Base-by-base conservation (phyloP, 352 stramenopile genomes). In the Elongisporangium prolatum region DNA sequence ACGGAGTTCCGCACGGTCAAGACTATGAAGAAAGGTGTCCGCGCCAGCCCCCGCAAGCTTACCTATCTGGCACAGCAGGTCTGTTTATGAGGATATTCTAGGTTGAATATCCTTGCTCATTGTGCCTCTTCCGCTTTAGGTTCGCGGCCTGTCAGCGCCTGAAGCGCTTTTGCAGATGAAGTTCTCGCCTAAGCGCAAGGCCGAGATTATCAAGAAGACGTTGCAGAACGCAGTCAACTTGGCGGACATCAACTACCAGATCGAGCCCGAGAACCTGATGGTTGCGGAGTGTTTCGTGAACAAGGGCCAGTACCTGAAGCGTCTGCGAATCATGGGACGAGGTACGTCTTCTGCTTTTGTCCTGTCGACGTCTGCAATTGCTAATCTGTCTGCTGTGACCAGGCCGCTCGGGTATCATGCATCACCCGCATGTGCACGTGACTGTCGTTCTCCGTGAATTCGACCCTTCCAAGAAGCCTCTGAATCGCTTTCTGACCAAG, bases 161-260 rank as follows among this genome's bases (percentile, higher is more conserved):
- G 83, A 95, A 48, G 85, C 85, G 20, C 69, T 95, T 47, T 66
- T 88, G 52, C 85, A 95, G 74, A 90, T 95, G 77, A 89, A 91
- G 73, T 92, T 93, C 61, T 94, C 84, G 57, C 83, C 77, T 52
- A 95, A 95, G 71, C 79, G 85, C 58, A 88, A 86, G 70, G 81
- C 83, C n/a, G 74, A 86, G 63, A 80, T 90, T 60, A 81, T 93
- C 51, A 71, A 80, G 67, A 91, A 92, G 77, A 93, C 83, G 34
- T 73, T 95, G 65, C 83, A 93, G 72, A 92, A 93, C 66, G 85
- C 85, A 25, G 77, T 95, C 64, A 95, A 95, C 72, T 59, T 95
- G 57, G 85, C 85, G 14, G 85, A 95, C 63, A 95, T 95, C 59
- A 88, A 91, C 67, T 91, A 91, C 72, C 79, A 90, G 71, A 91